phyloP scores from a whole-genome alignment of 225 moss, liverwort and hornwort genomes.

The Pseudisothecium myosuroides region DNA sequence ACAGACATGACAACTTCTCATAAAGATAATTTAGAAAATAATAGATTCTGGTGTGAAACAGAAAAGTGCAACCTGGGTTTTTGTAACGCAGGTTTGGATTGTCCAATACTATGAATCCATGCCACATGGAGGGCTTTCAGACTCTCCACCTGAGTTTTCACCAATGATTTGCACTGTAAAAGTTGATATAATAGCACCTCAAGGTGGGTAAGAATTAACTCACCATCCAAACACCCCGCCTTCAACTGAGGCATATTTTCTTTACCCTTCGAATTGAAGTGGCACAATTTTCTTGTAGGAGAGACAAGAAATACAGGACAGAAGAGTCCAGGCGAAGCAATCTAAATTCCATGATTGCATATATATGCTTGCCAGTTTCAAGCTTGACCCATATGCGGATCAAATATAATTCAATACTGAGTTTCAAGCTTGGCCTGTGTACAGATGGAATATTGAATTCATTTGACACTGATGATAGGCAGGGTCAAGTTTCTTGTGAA shows the following conservation, averaged over 20 bases:
- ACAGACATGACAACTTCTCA: neutral
- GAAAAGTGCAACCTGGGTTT: neutral
- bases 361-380: neutral
- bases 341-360: neutral
- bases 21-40: neutral
- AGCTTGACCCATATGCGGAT: neutral
- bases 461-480: neutral
- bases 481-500: neutral
- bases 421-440: no score
- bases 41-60: neutral
- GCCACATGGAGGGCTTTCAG: neutral
- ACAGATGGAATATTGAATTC: neutral
- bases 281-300: neutral
- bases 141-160: neutral
- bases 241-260: neutral
- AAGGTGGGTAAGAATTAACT: neutral
- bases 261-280: neutral
- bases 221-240: neutral
- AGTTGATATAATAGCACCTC: neutral
- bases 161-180: neutral
- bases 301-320: slow-evolving; percentile 9
- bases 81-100: neutral
- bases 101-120: neutral
- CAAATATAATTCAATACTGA: neutral
- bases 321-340: neutral